Evolutionary conservation across 345 rosid genomes (phyloP).

Genomic region (Lenwebbia sp.): DNA sequence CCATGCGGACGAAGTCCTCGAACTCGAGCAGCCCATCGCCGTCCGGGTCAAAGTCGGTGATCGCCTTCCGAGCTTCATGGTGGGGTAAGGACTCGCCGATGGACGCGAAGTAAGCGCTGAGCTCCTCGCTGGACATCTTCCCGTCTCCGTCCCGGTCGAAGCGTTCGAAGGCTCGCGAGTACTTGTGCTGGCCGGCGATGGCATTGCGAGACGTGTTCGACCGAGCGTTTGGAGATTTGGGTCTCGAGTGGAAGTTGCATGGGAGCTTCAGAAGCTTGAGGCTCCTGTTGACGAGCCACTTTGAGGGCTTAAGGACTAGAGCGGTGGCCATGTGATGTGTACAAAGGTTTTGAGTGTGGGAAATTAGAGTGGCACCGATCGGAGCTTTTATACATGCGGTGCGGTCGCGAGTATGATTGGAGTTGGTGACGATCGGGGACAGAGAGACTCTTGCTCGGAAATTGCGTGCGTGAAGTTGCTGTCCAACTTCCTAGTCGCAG

Average conservation of each 20-base stretch:
- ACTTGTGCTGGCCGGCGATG: neutral
- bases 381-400: neutral
- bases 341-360: neutral
- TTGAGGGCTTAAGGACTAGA: neutral
- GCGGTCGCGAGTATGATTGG: neutral
- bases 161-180: constrained; percentile 9
- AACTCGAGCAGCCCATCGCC: constrained; percentile 9
- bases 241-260: neutral
- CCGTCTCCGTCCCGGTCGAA: constrained; percentile 15
- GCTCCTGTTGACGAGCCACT: neutral
- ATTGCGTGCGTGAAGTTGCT: neutral
- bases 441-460: neutral
- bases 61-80: constrained; percentile 1
- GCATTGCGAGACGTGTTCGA: neutral
- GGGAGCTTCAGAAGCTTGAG: neutral
- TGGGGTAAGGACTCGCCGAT: constrained; percentile 9
- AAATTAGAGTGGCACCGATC: neutral
- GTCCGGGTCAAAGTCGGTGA: constrained; percentile 9
- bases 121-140: constrained; percentile 12
- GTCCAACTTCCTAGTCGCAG: neutral
- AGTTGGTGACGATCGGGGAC: neutral
- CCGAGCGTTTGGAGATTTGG: neutral
- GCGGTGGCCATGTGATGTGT: neutral
- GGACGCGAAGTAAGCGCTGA: constrained; percentile 10
- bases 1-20: constrained; percentile 12